Evolutionary conservation across 2,329 filamentous ascomycete genomes (phyloP).

Genomic region (Aspergillus unguis): DNA sequence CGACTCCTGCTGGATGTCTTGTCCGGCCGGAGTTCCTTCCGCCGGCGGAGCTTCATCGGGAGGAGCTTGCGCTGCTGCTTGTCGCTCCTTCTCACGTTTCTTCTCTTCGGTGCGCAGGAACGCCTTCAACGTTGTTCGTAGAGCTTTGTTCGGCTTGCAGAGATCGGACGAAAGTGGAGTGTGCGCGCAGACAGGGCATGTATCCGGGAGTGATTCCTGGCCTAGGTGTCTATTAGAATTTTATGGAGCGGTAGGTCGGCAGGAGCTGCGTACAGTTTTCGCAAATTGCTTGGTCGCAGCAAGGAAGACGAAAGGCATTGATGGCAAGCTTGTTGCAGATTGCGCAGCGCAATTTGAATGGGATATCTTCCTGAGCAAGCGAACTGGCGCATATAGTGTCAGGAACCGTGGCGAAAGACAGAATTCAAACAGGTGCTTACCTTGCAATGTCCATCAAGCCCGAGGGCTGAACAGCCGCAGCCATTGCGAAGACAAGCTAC

Average conservation of each 20-base stretch:
- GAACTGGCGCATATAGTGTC: slow-evolving; percentile 51
- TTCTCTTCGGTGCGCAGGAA: slow-evolving; percentile 90
- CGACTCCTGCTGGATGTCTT: slow-evolving; percentile 14
- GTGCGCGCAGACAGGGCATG: slow-evolving; percentile 92
- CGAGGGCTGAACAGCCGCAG: slow-evolving; percentile 38
- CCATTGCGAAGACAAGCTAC: slow-evolving; percentile 28
- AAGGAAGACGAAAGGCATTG: slow-evolving; percentile 86
- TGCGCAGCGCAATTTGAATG: slow-evolving; percentile 93
- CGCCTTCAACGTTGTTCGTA: slow-evolving; percentile 88
- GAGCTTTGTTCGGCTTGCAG: slow-evolving; percentile 81
- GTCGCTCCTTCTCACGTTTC: slow-evolving; percentile 68
- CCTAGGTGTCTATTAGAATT: slow-evolving; percentile 47
- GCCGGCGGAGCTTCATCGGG: slow-evolving; percentile 25
- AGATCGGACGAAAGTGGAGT: slow-evolving; percentile 80
- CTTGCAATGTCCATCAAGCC: slow-evolving; percentile 44
- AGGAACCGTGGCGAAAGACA: neutral
- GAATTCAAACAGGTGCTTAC: slow-evolving; percentile 21
- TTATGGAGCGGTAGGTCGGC: neutral
- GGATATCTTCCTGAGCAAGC: slow-evolving; percentile 77
- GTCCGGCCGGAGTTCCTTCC: slow-evolving; percentile 15
- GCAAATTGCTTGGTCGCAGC: slow-evolving; percentile 94
- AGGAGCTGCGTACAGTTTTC: slow-evolving; percentile 67
- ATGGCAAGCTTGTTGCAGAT: slow-evolving; percentile 87
- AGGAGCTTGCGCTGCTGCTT: slow-evolving; percentile 32
- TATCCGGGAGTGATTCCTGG: slow-evolving; percentile 69